Base-by-base conservation (phyloP, 495 filamentous ascomycete species). In the Friedmanniomyces simplex region DNA sequence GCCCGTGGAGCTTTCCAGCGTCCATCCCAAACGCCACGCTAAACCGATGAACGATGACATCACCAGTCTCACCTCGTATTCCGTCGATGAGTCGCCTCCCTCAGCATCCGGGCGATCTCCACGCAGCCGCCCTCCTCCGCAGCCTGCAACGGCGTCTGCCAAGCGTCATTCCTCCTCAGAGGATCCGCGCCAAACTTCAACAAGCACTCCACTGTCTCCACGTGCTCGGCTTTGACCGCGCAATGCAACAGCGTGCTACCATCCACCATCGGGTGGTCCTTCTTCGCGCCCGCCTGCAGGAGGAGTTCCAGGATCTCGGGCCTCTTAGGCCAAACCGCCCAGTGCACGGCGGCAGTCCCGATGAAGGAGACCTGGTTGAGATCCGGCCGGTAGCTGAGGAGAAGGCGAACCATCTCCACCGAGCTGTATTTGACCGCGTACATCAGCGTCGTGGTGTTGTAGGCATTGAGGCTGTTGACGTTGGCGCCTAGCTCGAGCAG, bases 361-460 rank as follows among this genome's bases (percentile, higher is more conserved):
- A 63, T 60, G 52, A 63, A 60, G 14, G 45, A 46, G 2, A 37
- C 41, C 14, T 45, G 30, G 45, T 49, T 32, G 1, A 59, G 52
- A 30, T 63, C 52, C 13, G 61, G 61, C 21, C 37, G 52, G 55
- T 59, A 52, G 14, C 12, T 16, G 5, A 63, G 43, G 11, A 63
- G 7, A 0, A 60, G 43, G 4, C 21, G 10, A 13, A 63, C 45
- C 42, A 63, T 42, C 0, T 41, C 39, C 12, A 45, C n/a, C 4
- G 51, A 52, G 30, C 57, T 51, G 48, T 57, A 57, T 18, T 60
- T 56, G 13, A 48, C 61, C 14, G 61, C 57, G 61, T 63, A 63
- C 61, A 63, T 63, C 24, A 63, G 39, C 11, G 61, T 51, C 14
- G 57, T 56, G 22, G 61, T 60, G 2, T 57, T 55, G 37, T 52